Conservation (phyloP, 768 basidiomycete genomes). For the Trametes villosa region DNA sequence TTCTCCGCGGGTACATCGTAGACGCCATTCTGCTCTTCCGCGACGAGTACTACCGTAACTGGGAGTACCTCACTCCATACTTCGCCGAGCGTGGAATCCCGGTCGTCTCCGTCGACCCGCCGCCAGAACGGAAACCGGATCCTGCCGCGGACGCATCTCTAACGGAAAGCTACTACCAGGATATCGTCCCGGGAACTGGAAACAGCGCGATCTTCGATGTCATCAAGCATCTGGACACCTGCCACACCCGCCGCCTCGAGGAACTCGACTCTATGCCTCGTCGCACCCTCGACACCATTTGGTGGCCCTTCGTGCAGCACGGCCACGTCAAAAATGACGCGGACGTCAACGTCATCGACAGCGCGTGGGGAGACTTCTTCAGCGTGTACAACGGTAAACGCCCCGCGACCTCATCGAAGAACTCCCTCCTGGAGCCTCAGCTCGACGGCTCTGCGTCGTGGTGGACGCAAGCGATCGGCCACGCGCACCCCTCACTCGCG, state of each 20-base stretch:
- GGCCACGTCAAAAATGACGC: conserved; percentile 63
- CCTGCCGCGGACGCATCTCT: conserved; percentile 47
- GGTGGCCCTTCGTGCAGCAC: conserved; percentile 99
- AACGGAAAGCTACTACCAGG: conserved; percentile 77
- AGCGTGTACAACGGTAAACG: conserved; percentile 57
- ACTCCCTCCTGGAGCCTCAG: conserved; percentile 58
- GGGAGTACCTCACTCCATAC: conserved; percentile 78
- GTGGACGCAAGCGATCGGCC: conserved; percentile 97
- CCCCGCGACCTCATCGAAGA: conserved; percentile 3
- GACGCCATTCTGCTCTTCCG: conserved; percentile 84
- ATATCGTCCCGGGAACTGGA: conserved; percentile 42
- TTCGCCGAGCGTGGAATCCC: conserved; percentile 74
- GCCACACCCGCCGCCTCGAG: conserved; percentile 67
- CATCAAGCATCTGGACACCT: conserved; percentile 60
- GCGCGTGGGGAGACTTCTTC: conserved; percentile 87
- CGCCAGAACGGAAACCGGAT: conserved; percentile 55
- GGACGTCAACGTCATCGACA: conserved; percentile 91
- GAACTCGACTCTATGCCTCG: conserved; percentile 79
- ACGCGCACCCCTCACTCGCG: conserved; percentile 74
- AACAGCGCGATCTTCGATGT: conserved; percentile 48
- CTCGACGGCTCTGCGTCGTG: conserved; percentile 95
- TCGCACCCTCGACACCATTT: conserved; percentile 76
- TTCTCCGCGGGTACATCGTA: conserved; percentile 88
- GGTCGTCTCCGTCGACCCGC: conserved; percentile 57
- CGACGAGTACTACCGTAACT: conserved; percentile 87